Percentiles rank a stretch among this genome's conserved stretches.
Evolutionary conservation across 495 filamentous ascomycete genomes (phyloP).

Genomic region (Stereocaulon alpinum): DNA sequence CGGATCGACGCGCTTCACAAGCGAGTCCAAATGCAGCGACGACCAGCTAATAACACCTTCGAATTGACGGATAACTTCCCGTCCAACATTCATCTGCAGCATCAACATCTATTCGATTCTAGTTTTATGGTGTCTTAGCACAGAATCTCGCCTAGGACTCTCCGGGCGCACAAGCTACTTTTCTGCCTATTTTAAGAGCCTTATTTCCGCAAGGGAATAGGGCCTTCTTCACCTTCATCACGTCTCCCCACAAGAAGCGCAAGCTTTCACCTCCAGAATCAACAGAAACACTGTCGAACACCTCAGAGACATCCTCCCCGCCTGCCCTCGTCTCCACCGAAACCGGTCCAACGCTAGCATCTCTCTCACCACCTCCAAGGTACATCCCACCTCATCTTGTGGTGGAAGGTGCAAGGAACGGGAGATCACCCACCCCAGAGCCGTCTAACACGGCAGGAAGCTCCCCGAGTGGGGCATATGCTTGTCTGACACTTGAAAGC

Average conservation of each 20-base stretch:
- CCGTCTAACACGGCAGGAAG: slow-evolving; percentile 33
- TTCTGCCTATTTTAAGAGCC: slow-evolving; percentile 13
- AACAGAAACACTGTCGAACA: neutral
- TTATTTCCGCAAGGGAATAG: slow-evolving; percentile 25
- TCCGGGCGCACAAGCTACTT: neutral
- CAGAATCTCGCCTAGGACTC: neutral
- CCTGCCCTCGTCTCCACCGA: slow-evolving; percentile 4
- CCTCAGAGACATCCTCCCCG: slow-evolving; percentile 9
- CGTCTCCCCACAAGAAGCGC: slow-evolving; percentile 26
- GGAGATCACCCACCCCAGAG: slow-evolving; percentile 21
- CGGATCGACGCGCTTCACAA: slow-evolving; percentile 5
- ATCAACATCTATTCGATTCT: neutral
- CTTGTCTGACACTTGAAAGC: slow-evolving; percentile 56
- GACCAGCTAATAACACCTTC: neutral
- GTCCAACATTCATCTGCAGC: neutral
- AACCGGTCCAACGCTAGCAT: slow-evolving; percentile 4
- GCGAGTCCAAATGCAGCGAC: slow-evolving; percentile 4
- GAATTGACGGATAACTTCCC: neutral
- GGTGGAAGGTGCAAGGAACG: slow-evolving; percentile 13
- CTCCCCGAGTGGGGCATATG: slow-evolving; percentile 63
- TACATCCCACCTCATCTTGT: slow-evolving; percentile 18
- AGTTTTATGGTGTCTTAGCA: neutral
- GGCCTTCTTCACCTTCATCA: slow-evolving; percentile 21
- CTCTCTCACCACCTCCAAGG: slow-evolving; percentile 11
- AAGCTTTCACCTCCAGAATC: slow-evolving; percentile 22